Evolutionary conservation across 2,329 filamentous ascomycete genomes (phyloP), one percentile per base, ranked within the genome.

Genomic region (Verticillium zaregamsianum): DNA sequence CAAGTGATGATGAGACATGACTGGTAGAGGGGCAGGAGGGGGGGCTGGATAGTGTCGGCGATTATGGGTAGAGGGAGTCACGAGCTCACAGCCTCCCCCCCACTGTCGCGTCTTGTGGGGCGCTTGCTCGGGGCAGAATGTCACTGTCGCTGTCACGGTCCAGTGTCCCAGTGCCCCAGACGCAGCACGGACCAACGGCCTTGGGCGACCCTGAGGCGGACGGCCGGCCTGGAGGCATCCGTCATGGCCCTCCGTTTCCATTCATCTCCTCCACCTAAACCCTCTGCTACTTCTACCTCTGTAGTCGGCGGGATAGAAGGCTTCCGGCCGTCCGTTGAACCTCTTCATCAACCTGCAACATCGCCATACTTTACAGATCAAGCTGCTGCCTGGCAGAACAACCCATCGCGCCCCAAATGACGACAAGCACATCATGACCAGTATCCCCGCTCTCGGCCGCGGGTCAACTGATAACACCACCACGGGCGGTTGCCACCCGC

Each of bases 381-480:
- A 52, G n/a, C 20, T 52, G 9, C 45, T 25, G 7, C 20, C 45
- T 52, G 45, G 20, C 8, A 12, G 9, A 12, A 20, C 45, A 52
- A 52, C 17, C 39, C 56, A n/a, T 57, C 61, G 61, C 9, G 45
- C 45, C 39, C 45, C 45, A 52, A 52, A 52, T 55, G 58, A 65
- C 65, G 63, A 66, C 63, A 39, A 65, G 52, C 61, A 57, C 63
- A 66, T 60, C 67, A 76, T 76, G 74, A 72, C 61, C 68, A 67
- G 66, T 67, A 66, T 70, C 72, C 71, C 71, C 71, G 70, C 72
- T 70, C 69, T 65, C 70, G 69, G 68, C 72, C 68, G 69, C 68
- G 71, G 74, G 71, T 70, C 72, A 70, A 68, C 68, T 70, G 69
- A 73, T 73, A 70, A 67, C 67, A 69, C 68, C 65, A 66, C 68